These are phyloP conservation scores for Botryotinia globosa DNA, from an alignment of 2,329 filamentous ascomycete genomes.

Conservation along the genomic window DNA sequence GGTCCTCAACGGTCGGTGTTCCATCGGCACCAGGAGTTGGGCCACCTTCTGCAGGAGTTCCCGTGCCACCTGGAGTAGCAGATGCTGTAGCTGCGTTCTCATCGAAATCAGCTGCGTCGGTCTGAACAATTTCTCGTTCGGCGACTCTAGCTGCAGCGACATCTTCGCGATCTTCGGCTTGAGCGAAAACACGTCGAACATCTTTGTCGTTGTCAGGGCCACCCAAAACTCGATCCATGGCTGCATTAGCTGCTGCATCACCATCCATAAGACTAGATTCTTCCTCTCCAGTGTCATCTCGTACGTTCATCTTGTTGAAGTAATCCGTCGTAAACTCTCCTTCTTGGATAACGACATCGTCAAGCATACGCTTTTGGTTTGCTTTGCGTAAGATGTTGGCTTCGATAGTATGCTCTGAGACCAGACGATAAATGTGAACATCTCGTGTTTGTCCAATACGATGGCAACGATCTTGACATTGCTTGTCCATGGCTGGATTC, in stretches of 20 bases:
- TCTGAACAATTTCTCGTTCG: constrained; percentile 80
- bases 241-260: constrained; percentile 72
- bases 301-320: constrained; percentile 72
- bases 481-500: constrained; percentile 99
- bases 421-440: constrained; percentile 94
- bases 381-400: constrained; percentile 96
- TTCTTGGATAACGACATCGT: constrained; percentile 97
- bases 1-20: constrained; percentile 28
- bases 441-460: constrained; percentile 96
- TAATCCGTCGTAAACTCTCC: constrained; percentile 97
- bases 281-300: constrained; percentile 63
- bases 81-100: constrained; percentile 51
- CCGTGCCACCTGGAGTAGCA: constrained; percentile 34
- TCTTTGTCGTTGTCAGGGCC: constrained; percentile 54
- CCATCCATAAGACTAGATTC: constrained; percentile 53
- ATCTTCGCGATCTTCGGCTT: constrained; percentile 90
- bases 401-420: constrained; percentile 93
- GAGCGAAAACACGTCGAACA: constrained; percentile 73
- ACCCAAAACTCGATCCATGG: constrained; percentile 82
- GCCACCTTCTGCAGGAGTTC: constrained; percentile 32
- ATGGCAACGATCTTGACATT: constrained; percentile 96
- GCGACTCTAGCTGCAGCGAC: constrained; percentile 83
- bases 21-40: constrained; percentile 45
- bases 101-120: constrained; percentile 81
- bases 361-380: constrained; percentile 95